Evolutionary conservation across 164 flowering plant species (phyloP).

Genomic region (Vitis cinerea): DNA sequence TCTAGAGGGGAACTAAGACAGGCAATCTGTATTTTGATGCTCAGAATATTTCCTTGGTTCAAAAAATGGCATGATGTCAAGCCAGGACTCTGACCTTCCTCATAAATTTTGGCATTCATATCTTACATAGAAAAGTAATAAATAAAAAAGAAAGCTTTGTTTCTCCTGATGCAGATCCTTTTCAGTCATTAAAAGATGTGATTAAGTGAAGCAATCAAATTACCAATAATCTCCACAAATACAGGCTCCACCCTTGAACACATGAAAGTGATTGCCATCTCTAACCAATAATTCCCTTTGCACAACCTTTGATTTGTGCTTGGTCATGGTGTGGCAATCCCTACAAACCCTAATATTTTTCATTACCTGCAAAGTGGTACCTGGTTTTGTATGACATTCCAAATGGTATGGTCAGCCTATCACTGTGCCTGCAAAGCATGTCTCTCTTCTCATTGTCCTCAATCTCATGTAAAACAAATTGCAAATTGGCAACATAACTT

Average conservation of each 20-base stretch:
- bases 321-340: slow-evolving; percentile 44
- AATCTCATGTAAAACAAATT: slow-evolving; percentile 39
- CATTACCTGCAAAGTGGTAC: slow-evolving; percentile 40
- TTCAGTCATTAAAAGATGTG: neutral
- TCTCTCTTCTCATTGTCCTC: slow-evolving; percentile 44
- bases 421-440: slow-evolving; percentile 46
- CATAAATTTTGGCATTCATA: neutral
- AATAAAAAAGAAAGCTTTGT: neutral
- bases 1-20: too few species aligned
- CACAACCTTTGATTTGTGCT: slow-evolving; percentile 38
- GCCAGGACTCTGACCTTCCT: neutral
- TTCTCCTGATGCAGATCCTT: neutral
- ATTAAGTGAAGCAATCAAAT: neutral
- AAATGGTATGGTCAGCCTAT: slow-evolving; percentile 48
- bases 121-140: neutral
- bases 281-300: slow-evolving; percentile 40
- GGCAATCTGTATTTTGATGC: too few species aligned
- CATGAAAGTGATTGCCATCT: slow-evolving; percentile 50
- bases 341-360: slow-evolving; percentile 50
- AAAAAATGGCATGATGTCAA: neutral
- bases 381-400: slow-evolving; percentile 41
- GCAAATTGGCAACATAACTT: slow-evolving; percentile 44
- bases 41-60: too few species aligned
- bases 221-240: slow-evolving; percentile 51
- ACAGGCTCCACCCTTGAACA: slow-evolving; percentile 41